Conservation (phyloP, 305 asterid genomes). For the Plantago lanceolata region DNA sequence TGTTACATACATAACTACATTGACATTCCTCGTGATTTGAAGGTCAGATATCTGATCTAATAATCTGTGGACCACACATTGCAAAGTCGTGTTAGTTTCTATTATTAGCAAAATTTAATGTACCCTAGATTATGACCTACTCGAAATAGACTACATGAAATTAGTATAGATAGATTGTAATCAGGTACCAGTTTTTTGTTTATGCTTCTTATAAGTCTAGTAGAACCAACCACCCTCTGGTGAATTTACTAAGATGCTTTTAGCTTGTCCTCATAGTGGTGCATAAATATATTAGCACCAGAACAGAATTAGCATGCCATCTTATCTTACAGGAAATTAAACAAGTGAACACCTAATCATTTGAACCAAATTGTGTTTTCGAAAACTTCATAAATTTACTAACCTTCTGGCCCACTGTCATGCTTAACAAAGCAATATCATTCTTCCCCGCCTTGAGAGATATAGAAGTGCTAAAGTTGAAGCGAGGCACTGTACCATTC, state of each 20-base stretch:
- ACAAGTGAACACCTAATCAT: too few species aligned
- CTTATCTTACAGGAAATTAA: neutral
- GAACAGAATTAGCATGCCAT: neutral
- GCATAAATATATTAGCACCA: neutral
- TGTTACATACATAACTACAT: neutral
- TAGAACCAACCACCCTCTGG: neutral
- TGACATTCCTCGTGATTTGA: neutral
- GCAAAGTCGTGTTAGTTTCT: neutral
- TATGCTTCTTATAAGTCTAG: neutral
- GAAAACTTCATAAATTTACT: neutral
- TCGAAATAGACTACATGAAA: neutral
- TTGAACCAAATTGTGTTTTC: neutral
- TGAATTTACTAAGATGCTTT: too few species aligned
- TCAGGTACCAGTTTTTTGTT: neutral
- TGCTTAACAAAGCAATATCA: conserved; percentile 76
- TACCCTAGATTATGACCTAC: neutral
- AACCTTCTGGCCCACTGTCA: conserved; percentile 87
- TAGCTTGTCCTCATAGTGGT: neutral
- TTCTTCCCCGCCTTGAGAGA: conserved; percentile 64
- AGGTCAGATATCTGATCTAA: neutral
- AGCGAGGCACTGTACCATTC: conserved; percentile 64
- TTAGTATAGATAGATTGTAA: neutral
- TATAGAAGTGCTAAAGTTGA: conserved; percentile 54
- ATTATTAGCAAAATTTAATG: too few species aligned
- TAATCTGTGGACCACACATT: neutral